Base-by-base conservation (phyloP, 1,139 yeast genomes). In the Hanseniaspora gamundiae region DNA sequence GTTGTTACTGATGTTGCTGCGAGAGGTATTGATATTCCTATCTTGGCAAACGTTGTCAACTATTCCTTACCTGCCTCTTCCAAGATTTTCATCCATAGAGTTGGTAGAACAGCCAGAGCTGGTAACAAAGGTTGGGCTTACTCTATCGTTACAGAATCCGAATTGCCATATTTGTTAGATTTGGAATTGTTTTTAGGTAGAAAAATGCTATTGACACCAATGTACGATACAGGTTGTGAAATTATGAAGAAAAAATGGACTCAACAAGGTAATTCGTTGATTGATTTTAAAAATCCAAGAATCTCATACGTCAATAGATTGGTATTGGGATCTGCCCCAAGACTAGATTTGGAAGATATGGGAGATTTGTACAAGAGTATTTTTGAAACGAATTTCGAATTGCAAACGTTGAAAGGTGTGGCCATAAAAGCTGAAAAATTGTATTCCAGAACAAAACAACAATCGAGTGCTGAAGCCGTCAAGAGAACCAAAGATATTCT, bases 1-100 rank as follows among this genome's bases (percentile, higher is more conserved):
- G 96, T 91, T 8, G 98, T 93, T 45, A 91, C 99, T 1, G 99
- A 91, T 68, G 97, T 91, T 50, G 98, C 98, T 26, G 98, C 98
- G 4, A 83, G 98, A 70, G 99, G 99, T 80, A 88, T 91, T 51
- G 99, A 93, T 76, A 86, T 91, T 52, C 99, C 99, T 0, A 79
- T 91, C 48, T 73, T 91, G 59, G 95, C 97, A 13, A 88, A 91
- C 57, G 98, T 91, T 43, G 73, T 91, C 54, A 93, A 91, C 62
- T 88, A 77, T 61, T 78, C 95, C 0, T 69, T 91, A 47, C 98
- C 99, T 4, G 81, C 88, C 0, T 81, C 94, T 2, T 87, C 96
- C 4, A 91, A 93, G 61, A 83, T 88, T 47, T 93, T 91, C 62
- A 77, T 91, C 45, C 99, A 91, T 65, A 78, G 99, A 66, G 98